Conservation (phyloP, 1,284 basidiomycete species). For the Tilletia indica region DNA sequence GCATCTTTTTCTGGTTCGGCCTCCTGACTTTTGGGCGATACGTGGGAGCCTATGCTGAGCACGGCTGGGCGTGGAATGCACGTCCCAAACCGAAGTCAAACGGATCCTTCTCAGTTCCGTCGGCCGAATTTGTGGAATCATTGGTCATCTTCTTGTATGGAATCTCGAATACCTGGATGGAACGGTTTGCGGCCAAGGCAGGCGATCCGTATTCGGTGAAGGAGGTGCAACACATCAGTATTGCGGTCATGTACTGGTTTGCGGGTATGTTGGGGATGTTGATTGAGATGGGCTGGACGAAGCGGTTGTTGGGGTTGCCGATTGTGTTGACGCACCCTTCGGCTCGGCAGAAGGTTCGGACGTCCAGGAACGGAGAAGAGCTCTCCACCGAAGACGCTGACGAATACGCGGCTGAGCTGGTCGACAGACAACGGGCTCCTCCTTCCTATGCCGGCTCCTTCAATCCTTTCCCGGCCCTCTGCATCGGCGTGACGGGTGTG, state of each 20-base stretch:
- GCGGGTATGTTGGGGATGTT: constrained; percentile 85
- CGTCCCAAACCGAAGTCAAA: constrained; percentile 26
- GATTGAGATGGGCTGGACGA: constrained; percentile 69
- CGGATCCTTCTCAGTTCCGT: constrained; percentile 25
- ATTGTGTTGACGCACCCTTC: constrained; percentile 33
- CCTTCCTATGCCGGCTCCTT: constrained; percentile 71
- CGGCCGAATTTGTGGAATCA: constrained; percentile 83
- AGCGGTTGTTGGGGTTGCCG: constrained; percentile 39
- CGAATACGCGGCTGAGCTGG: constrained; percentile 26
- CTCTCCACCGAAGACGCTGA: constrained; percentile 17
- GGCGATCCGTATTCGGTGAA: constrained; percentile 87
- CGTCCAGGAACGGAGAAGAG: neutral
- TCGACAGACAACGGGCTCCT: constrained; percentile 38
- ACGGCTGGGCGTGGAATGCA: constrained; percentile 93
- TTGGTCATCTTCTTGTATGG: constrained; percentile 85
- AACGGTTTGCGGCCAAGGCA: constrained; percentile 74
- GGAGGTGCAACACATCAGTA: constrained; percentile 90
- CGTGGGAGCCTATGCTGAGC: constrained; percentile 80
- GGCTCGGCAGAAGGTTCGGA: constrained; percentile 15
- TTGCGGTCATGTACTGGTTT: constrained; percentile 94
- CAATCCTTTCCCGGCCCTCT: constrained; percentile 78
- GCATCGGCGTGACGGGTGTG: constrained; percentile 86
- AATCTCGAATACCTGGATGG: constrained; percentile 92
- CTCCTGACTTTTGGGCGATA: constrained; percentile 84
- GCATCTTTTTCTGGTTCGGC: constrained; percentile 66